Base-by-base conservation (phyloP, 768 basidiomycete genomes). In the Galerina sulciceps region DNA sequence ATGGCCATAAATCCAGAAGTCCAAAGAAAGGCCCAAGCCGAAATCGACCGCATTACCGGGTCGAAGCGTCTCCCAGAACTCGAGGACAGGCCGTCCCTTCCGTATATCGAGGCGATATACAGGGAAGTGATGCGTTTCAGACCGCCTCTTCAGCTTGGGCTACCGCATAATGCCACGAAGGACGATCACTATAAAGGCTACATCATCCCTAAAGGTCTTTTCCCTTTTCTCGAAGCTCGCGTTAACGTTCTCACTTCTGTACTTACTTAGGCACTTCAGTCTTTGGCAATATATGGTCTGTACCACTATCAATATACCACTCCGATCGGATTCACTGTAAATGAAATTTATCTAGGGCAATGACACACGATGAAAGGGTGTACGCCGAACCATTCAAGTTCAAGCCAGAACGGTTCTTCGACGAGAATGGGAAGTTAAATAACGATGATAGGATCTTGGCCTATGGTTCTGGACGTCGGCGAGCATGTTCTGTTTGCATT, bases 71-170 rank as follows among this genome's bases (percentile, higher is more conserved):
- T 76, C 13, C 71, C 73, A 1, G 60, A 51, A 3, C 67, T 70
- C 37, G 65, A 66, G 0, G 75, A 79, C 50, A 57, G 61, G 1
- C 52, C 60, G 9, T 47, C 50, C 5, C 53, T 78, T 26, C 75
- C 75, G 0, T 78, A 76, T 53, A 52, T 78, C 22, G 57, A 65
- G 1, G 77, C 77, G 2, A 47, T 80, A 3, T 54, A 72, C 22
- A 71, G 72, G 51, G 79, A 81, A 60, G 60, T 73, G 6, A 48
- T 77, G 22, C 68, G 77, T 38, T 73, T 69, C 67, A 53, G 58
- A 15, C 63, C 69, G 23, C 65, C 68, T 8, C 59, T 59, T 8
- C 70, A 67, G 6, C 43, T 71, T 5, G 71, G 67, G 11, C 37
- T 73, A 0, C 62, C 66, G 2, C 74, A 73, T 54, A 36, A 44